phyloP scores from a whole-genome alignment of 2,329 filamentous ascomycete species.

The Colletotrichum liriopes region DNA sequence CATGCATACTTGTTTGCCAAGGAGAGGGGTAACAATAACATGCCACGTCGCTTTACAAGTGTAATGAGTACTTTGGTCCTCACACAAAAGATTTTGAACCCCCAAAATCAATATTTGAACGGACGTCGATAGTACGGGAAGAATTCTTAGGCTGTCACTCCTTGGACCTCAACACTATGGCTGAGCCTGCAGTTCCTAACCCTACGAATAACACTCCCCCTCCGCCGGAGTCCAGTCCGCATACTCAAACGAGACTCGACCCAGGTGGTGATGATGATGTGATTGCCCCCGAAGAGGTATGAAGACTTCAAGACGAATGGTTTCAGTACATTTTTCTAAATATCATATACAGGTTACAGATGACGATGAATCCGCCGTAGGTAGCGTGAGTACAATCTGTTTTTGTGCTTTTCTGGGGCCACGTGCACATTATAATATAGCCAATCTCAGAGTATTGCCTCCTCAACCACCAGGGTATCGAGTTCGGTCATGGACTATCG shows the following conservation, averaged over 20 bases:
- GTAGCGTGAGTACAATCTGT: background rate
- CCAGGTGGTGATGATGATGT: background rate
- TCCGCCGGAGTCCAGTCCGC: background rate
- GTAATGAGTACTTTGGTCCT: background rate
- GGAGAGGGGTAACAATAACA: background rate
- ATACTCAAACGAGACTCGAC: background rate
- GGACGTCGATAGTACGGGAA: background rate
- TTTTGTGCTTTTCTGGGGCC: background rate
- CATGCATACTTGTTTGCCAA: background rate
- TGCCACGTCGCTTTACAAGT: no score
- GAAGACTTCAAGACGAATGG: background rate
- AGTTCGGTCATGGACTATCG: constrained; percentile 47
- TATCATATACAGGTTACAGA: background rate
- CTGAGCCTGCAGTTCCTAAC: background rate
- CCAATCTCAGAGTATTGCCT: background rate
- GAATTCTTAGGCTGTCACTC: background rate
- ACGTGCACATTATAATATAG: background rate
- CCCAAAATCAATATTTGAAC: background rate
- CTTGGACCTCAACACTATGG: background rate
- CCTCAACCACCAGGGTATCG: constrained; percentile 45
- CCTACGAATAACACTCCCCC: background rate
- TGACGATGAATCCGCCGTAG: background rate
- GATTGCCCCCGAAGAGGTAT: background rate
- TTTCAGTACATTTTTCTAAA: no score
- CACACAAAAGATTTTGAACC: background rate